phyloP scores from a whole-genome alignment of 257 asterid species.

The Lavandula angustifolia region DNA sequence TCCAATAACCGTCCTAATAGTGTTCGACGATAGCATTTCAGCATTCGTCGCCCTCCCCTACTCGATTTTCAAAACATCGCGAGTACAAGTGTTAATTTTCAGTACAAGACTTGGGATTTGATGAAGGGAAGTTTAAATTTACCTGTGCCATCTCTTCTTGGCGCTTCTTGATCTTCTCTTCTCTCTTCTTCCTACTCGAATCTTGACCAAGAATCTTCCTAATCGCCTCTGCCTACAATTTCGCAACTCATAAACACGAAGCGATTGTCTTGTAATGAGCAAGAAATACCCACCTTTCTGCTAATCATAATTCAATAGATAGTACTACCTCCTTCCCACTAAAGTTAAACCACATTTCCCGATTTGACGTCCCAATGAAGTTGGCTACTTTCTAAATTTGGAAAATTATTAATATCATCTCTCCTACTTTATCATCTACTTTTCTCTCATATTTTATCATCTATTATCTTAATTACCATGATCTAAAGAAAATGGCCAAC shows the following conservation, averaged over 20 bases:
- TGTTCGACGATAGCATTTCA: slow-evolving; percentile 65
- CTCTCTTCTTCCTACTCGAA: slow-evolving; percentile 93
- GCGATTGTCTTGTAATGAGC: neutral
- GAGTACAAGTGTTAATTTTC: slow-evolving; percentile 1
- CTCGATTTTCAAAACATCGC: neutral
- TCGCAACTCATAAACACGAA: neutral
- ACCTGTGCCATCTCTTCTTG: slow-evolving; percentile 96
- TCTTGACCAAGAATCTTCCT: slow-evolving; percentile 95
- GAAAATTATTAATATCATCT: too few relatives aligned
- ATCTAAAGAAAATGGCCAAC: too few relatives aligned
- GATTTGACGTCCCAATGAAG: too few relatives aligned
- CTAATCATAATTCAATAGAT: slow-evolving; percentile 5
- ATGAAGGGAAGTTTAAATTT: slow-evolving; percentile 8
- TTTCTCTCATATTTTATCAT: too few relatives aligned
- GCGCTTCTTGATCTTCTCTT: slow-evolving; percentile 85
- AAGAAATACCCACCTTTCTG: neutral
- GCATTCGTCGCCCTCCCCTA: slow-evolving; percentile 76
- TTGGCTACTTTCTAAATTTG: too few relatives aligned
- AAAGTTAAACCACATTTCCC: too few relatives aligned
- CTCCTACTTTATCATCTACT: too few relatives aligned
- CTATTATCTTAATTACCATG: too few relatives aligned
- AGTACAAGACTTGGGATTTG: neutral
- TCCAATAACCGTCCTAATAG: slow-evolving; percentile 75
- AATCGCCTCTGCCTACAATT: slow-evolving; percentile 74
- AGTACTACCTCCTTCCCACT: too few relatives aligned